phyloP scores from a whole-genome alignment of 2,329 filamentous ascomycete species.

The Cordyceps farinosa region DNA sequence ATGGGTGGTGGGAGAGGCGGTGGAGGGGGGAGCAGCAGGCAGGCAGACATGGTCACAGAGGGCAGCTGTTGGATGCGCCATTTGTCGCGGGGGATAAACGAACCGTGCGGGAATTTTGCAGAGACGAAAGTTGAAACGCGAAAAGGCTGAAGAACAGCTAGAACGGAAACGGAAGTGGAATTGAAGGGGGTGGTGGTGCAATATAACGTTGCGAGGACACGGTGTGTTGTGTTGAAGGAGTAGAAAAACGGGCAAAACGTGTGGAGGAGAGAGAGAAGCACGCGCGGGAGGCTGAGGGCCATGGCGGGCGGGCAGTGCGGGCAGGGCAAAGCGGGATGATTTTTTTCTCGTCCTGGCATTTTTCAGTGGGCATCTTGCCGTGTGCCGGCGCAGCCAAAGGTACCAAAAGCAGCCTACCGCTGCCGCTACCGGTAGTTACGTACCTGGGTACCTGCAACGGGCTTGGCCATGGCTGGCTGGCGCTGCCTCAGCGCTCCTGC shows the following conservation, averaged over 20 bases:
- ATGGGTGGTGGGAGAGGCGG: slow-evolving; percentile 2
- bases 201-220: slow-evolving; percentile 13
- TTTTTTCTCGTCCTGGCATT: no score
- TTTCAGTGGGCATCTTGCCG: no score
- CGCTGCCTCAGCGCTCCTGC: neutral
- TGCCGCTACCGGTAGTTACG: no score
- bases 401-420: no score
- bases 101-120: slow-evolving; percentile 17
- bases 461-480: no score
- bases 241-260: neutral
- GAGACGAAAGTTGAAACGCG: neutral
- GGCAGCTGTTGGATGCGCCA: slow-evolving; percentile 11
- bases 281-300: neutral
- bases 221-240: slow-evolving; percentile 9
- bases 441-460: no score
- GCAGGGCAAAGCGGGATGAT: neutral
- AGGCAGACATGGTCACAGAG: neutral
- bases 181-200: slow-evolving; percentile 7
- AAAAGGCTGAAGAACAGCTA: neutral
- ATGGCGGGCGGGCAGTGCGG: neutral
- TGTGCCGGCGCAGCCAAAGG: no score
- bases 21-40: neutral
- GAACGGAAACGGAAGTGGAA: neutral
- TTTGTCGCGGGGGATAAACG: neutral
- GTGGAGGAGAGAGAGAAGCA: neutral